Evolutionary conservation across 768 basidiomycete species (phyloP).

Genomic region (Tephrocybe sp.): DNA sequence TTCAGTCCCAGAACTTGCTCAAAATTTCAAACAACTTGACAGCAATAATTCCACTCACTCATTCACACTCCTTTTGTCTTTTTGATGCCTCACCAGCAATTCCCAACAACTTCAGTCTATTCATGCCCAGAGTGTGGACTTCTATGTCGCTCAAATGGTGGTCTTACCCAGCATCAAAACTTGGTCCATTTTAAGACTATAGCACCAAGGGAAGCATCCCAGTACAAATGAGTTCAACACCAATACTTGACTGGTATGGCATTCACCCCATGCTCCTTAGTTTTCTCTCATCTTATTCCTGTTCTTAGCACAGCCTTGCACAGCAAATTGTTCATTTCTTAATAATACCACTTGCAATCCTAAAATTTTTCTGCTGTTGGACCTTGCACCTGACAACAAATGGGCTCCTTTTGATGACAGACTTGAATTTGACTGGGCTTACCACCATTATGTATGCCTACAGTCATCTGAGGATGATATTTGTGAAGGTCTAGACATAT

Average conservation of each 20-base stretch:
- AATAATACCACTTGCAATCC: background rate
- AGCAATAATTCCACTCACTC: too few relatives aligned
- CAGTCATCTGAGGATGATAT: slow-evolving; percentile 12
- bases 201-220: slow-evolving; percentile 4
- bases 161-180: slow-evolving; percentile 9
- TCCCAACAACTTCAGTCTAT: background rate
- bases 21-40: too few relatives aligned
- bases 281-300: background rate
- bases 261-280: background rate
- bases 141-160: slow-evolving; percentile 7
- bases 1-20: too few relatives aligned
- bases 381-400: background rate
- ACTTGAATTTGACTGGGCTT: slow-evolving; percentile 4
- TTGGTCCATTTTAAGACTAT: slow-evolving; percentile 4
- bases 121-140: slow-evolving; percentile 1
- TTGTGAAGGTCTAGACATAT: slow-evolving; percentile 8
- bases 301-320: slow-evolving; percentile 15
- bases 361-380: background rate
- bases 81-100: background rate
- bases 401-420: slow-evolving; percentile 11
- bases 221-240: slow-evolving; percentile 11
- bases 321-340: background rate
- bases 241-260: slow-evolving; percentile 17
- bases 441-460: slow-evolving; percentile 4
- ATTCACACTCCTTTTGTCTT: too few relatives aligned